Evolutionary conservation across 257 asterid species (phyloP), one percentile per base, ranked within the genome.

Genomic region (Ajuga chamaepitys): DNA sequence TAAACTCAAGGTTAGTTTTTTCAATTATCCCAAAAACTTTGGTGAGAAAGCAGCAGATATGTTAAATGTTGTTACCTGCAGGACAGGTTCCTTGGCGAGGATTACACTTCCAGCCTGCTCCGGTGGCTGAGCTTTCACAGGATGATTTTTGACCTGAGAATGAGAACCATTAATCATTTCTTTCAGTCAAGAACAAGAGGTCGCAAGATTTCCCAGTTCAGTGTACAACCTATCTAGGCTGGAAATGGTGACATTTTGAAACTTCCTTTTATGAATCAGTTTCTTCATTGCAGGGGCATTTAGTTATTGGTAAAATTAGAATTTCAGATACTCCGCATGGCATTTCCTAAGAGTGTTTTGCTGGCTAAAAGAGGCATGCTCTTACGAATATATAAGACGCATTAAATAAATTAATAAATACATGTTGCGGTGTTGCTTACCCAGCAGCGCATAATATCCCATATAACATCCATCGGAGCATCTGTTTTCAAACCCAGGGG

Each of bases 381-480:
- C 37, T 30, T 30, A n/a, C n/a, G 37, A 30, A 30, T 4, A 30
- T 1, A 2, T 30, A 30, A 30, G 37, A n/a, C n/a, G n/a, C n/a
- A n/a, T n/a, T n/a, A n/a, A n/a, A n/a, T n/a, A n/a, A 41, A 41
- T 41, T 8, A 71, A 5, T 13, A 11, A 22, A 51, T n/a, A n/a
- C n/a, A n/a, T n/a, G n/a, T n/a, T 18, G 21, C 24, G 22, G 1
- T 7, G 48, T 60, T n/a, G 50, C 82, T 75, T 80, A 94, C 99
- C 99, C 99, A 94, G 75, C 97, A 94, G 30, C 99, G 97, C 99
- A 94, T 94, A 10, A 94, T 88, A 77, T 94, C 99, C 99, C 97
- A 94, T 54, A 94, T 79, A 47, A 90, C 95, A 41, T 94, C 81
- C 99, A 94, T 94, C 17, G 99, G 99, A 70, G 99, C 99, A 74